These are phyloP conservation scores for Sutorius australiensis DNA, from an alignment of 768 basidiomycete genomes.

Conservation along the genomic window DNA sequence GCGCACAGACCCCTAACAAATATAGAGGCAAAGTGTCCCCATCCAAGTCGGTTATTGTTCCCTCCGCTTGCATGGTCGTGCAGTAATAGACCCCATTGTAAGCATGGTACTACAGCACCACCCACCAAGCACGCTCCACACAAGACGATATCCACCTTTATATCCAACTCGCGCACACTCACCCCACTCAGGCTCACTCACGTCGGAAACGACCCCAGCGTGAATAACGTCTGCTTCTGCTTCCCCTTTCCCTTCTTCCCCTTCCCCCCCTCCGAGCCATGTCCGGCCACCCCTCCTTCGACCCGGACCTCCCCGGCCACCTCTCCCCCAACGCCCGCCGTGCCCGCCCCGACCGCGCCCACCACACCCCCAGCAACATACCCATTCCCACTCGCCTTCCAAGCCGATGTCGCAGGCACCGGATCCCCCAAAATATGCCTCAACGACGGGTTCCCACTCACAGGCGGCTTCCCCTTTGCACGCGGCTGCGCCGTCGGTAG, in stretches of 20 bases:
- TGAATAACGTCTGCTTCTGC: slow-evolving; percentile 83
- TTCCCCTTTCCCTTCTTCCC: slow-evolving; percentile 80
- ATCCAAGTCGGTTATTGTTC: too few relatives aligned
- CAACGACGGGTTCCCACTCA: slow-evolving; percentile 64
- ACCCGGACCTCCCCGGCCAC: neutral
- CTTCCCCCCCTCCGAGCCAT: slow-evolving; percentile 32
- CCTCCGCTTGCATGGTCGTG: neutral
- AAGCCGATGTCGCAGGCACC: slow-evolving; percentile 31
- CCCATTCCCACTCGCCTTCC: slow-evolving; percentile 18
- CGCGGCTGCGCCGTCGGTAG: slow-evolving; percentile 49
- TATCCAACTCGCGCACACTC: neutral
- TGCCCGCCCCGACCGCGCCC: neutral
- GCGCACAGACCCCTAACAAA: neutral
- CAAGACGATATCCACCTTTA: neutral
- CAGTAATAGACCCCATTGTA: neutral
- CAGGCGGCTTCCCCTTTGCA: slow-evolving; percentile 41
- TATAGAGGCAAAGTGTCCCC: too few relatives aligned
- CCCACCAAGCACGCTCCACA: neutral
- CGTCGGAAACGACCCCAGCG: slow-evolving; percentile 47
- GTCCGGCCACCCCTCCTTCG: neutral
- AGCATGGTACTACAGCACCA: neutral
- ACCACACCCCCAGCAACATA: neutral
- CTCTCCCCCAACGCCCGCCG: neutral
- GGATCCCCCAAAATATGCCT: slow-evolving; percentile 49
- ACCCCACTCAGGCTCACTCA: slow-evolving; percentile 12